Conservation (phyloP, 352 stramenopile species). For the Elongisporangium anandrum region DNA sequence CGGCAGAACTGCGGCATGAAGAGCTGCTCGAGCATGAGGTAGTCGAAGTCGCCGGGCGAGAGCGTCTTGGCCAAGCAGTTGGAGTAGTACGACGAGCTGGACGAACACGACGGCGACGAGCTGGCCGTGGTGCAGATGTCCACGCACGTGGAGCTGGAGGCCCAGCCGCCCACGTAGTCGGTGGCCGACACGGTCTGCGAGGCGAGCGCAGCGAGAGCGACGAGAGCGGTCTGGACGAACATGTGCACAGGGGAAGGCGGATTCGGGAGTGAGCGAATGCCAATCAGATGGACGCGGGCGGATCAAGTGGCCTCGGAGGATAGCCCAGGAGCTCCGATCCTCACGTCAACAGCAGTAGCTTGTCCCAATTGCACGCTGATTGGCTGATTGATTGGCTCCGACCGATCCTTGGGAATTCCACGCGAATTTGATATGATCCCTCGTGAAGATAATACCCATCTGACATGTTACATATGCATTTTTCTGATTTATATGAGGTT, state of each 20-base stretch:
- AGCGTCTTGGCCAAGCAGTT: conserved; percentile 32
- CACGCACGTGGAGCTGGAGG: conserved; percentile 24
- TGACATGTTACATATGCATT: no score
- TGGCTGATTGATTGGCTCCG: no score
- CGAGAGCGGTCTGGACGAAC: not conserved
- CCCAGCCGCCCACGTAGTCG: conserved; percentile 44
- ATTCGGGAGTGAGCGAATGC: not conserved
- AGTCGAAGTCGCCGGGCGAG: conserved; percentile 46
- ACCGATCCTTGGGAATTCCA: no score
- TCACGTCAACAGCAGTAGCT: no score
- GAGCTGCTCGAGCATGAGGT: conserved; percentile 46
- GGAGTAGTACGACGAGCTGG: conserved; percentile 23
- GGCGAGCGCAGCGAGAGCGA: not conserved
- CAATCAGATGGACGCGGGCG: no score
- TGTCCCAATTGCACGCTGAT: no score
- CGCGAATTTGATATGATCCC: no score
- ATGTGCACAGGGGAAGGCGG: not conserved
- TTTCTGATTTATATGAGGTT: no score
- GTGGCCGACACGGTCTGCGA: conserved; percentile 7
- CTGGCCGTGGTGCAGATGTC: conserved; percentile 31
- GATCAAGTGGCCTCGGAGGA: no score
- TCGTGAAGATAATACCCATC: no score
- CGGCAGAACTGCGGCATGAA: conserved; percentile 56
- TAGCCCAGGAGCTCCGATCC: no score
- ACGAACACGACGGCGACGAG: conserved; percentile 20